Conservation (phyloP, 1,284 basidiomycete genomes). For the Ceratobasidium sp. region DNA sequence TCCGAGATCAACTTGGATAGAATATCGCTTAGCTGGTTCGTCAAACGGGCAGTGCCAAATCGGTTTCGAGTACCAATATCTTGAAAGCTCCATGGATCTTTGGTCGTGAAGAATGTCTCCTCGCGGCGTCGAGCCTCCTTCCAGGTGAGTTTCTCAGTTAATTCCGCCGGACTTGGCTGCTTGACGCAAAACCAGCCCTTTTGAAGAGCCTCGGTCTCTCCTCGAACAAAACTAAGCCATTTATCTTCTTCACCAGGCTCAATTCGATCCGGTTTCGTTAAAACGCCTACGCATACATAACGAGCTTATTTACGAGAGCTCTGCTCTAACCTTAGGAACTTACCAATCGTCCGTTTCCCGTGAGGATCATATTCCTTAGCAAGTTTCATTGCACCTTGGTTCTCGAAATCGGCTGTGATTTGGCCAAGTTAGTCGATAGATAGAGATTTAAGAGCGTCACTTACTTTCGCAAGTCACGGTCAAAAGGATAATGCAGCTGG, state of each 20-base stretch:
- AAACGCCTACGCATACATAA: constrained; percentile 67
- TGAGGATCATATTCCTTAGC: constrained; percentile 51
- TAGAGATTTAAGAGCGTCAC: constrained; percentile 50
- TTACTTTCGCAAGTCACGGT: constrained; percentile 80
- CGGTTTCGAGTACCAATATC: constrained; percentile 24
- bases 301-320: background rate
- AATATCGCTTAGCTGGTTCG: constrained; percentile 45
- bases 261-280: constrained; percentile 86
- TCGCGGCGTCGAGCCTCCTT: constrained; percentile 50
- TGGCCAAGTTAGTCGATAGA: constrained; percentile 70
- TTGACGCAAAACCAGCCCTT: constrained; percentile 83
- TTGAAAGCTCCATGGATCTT: constrained; percentile 32
- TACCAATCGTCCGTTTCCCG: constrained; percentile 53
- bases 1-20: constrained; percentile 47
- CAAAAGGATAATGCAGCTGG: constrained; percentile 75
- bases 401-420: constrained; percentile 55
- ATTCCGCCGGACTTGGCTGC: constrained; percentile 70
- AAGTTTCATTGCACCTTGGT: constrained; percentile 48
- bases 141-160: constrained; percentile 62
- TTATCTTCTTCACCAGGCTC: constrained; percentile 68
- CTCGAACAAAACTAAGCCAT: constrained; percentile 73
- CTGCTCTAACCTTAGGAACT: constrained; percentile 52
- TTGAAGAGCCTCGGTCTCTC: constrained; percentile 68
- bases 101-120: constrained; percentile 48
- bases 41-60: constrained; percentile 47